Base-by-base conservation (phyloP, 1,284 basidiomycete species). In the Veloporphyrellus conicus region DNA sequence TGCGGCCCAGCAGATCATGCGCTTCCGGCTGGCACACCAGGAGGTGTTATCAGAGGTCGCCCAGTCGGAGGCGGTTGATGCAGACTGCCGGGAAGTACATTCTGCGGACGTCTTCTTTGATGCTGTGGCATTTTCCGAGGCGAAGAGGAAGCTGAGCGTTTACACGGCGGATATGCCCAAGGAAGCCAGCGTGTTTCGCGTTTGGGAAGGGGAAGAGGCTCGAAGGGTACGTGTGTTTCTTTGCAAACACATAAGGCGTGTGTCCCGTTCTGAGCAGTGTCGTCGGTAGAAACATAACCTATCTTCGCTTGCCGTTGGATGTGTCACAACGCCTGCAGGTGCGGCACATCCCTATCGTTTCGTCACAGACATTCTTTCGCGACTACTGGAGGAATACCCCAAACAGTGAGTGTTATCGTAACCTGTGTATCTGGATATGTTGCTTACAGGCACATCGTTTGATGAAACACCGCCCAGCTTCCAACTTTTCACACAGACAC, bases 301-400 rank as follows among this genome's bases (percentile, higher is more conserved):
- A 8, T 71, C 72, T 0, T 53, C 61, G 10, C 57, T 65, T 1
- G 69, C 68, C n/a, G 58, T 70, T 3, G 81, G 79, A 1, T 74
- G 71, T 38, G 68, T 82, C 33, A 61, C 68, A 8, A 75, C 72
- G n/a, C 61, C 54, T 2, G 80, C 73, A 7, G 80, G 76, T 9
- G 73, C 79, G 0, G 57, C 81, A 27, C 78, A 82, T 48, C 78
- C 79, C 5, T 82, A 82, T 57, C 73, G 76, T n/a, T 67, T 82
- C 22, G 74, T 81, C 7, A 79, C 77, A 2, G 68, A 70, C 3
- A 68, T 82, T 19, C 61, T 82, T 36, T 59, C 62, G 7, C 73
- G 73, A n/a, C 69, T 82, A 6, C 61, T 81, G 9, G 49, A 58
- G 10, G 61, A 64, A 33, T 70, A 77, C 50, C 60, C 71, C 19